phyloP scores from a whole-genome alignment of 2,329 filamentous ascomycete species.

The Botrytis tulipae region DNA sequence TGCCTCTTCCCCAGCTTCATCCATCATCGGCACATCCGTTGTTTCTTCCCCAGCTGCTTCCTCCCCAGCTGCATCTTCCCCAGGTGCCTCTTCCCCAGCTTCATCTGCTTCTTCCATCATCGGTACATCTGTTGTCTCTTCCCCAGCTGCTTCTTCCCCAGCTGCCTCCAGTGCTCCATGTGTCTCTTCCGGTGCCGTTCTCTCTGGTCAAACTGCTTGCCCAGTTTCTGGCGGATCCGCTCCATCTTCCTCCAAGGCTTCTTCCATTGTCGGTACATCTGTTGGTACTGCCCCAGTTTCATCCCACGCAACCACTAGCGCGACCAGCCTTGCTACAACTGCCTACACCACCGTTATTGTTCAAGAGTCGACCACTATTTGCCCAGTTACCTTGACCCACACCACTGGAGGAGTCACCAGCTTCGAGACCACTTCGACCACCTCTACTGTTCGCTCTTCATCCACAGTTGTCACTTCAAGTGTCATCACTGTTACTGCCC shows the following conservation, averaged over 20 bases:
- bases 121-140: no score
- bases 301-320: not conserved
- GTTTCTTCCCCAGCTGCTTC: not conserved
- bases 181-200: not conserved
- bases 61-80: not conserved
- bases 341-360: slow-evolving; percentile 30
- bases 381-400: slow-evolving; percentile 32
- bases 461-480: slow-evolving; percentile 31
- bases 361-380: slow-evolving; percentile 34
- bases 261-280: slow-evolving; percentile 7
- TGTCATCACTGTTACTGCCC: not conserved
- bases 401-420: not conserved
- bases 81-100: not conserved
- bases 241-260: not conserved
- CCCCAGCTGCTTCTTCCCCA: not conserved
- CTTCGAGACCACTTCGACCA: slow-evolving; percentile 24
- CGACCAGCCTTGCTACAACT: not conserved
- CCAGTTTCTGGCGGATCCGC: not conserved
- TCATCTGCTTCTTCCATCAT: not conserved
- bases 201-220: not conserved
- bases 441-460: slow-evolving; percentile 40
- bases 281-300: not conserved
- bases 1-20: not conserved
- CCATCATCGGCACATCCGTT: not conserved
- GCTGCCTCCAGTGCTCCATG: not conserved